A percentile compares a stretch with the other conserved stretches of the same genome.
These are phyloP conservation scores for Schizochytrium sp. DNA, from an alignment of 108 stramenopile species.

Conservation along the genomic window DNA sequence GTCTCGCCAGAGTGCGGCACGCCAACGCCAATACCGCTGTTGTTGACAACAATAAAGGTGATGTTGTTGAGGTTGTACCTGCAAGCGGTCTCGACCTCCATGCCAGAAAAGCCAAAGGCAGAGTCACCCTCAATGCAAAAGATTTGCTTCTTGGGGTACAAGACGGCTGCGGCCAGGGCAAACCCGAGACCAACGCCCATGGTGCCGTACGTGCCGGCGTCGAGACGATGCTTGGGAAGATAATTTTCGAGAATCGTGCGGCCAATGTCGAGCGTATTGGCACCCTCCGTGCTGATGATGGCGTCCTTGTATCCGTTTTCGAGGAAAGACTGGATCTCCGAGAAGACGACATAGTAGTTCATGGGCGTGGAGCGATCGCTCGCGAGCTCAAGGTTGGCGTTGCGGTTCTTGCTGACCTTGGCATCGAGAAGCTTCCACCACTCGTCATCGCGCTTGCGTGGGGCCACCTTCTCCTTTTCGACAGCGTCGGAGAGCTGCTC, in stretches of 20 bases:
- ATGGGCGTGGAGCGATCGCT: background rate
- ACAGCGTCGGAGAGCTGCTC: background rate
- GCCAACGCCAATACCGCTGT: background rate
- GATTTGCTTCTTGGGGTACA: background rate
- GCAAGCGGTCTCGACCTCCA: constrained; percentile 11
- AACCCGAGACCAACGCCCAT: constrained; percentile 13
- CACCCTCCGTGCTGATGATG: background rate
- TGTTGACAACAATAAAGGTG: constrained; percentile 14
- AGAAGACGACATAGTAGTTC: constrained; percentile 1
- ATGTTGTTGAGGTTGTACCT: constrained; percentile 14
- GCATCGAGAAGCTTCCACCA: background rate
- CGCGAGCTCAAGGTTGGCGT: background rate
- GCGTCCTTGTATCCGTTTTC: background rate
- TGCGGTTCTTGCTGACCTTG: background rate
- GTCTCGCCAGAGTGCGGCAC: background rate
- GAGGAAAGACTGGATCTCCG: background rate
- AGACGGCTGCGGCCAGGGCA: background rate
- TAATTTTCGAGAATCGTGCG: background rate
- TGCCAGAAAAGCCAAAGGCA: background rate
- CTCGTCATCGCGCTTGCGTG: background rate
- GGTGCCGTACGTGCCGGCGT: background rate
- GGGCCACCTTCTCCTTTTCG: background rate
- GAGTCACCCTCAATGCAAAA: constrained; percentile 2
- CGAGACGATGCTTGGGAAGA: background rate
- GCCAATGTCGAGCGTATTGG: background rate